A percentile compares a stretch with the other conserved stretches of the same genome.
Evolutionary conservation across 208 protist species (phyloP).

Genomic region (Wallacemonas collosoma): DNA sequence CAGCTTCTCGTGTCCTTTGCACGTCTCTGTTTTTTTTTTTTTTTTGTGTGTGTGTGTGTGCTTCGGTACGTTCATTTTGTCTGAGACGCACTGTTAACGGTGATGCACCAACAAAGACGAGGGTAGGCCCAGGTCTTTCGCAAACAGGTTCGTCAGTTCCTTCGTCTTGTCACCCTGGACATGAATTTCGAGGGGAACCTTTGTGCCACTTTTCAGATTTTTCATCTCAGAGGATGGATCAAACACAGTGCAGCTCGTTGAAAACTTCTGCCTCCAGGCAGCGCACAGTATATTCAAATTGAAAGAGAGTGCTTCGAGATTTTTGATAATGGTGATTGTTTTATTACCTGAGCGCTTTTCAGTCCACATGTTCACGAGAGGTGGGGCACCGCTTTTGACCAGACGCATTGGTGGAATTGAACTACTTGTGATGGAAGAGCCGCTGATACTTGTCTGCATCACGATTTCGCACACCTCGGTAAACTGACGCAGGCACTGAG

Average conservation of each 20-base stretch:
- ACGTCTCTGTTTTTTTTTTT: no score
- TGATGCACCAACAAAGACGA: conserved; percentile 16
- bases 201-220: conserved; percentile 61
- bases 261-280: conserved; percentile 67
- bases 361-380: conserved; percentile 45
- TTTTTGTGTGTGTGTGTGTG: no score
- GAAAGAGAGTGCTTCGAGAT: conserved; percentile 64
- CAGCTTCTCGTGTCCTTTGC: no score
- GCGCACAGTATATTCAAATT: conserved; percentile 43
- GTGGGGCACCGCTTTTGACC: conserved; percentile 41
- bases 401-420: conserved; percentile 32
- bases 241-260: conserved; percentile 47
- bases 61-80: no score
- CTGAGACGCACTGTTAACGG: neutral
- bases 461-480: conserved; percentile 54
- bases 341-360: conserved; percentile 56
- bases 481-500: conserved; percentile 42
- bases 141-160: conserved; percentile 34
- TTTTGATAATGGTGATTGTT: conserved; percentile 60
- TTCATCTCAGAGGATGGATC: conserved; percentile 54
- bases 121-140: conserved; percentile 45
- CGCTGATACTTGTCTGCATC: conserved; percentile 46
- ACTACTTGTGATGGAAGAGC: conserved; percentile 27
- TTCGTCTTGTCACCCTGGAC: conserved; percentile 49
- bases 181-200: conserved; percentile 60